These are phyloP conservation scores for Microthyrium microscopicum DNA, from an alignment of 2,329 filamentous ascomycete genomes.

Conservation along the genomic window DNA sequence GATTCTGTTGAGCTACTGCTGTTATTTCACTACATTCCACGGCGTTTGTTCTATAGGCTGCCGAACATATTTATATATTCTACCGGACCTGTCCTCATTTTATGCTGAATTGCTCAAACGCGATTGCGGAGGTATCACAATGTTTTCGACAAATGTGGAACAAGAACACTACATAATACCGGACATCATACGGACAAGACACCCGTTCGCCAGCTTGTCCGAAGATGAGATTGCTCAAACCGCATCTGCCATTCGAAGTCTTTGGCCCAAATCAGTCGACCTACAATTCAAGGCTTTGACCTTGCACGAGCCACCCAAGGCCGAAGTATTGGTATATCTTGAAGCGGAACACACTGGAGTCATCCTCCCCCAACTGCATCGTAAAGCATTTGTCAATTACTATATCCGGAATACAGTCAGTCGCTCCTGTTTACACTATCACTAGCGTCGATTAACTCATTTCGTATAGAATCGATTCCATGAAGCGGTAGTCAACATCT, in stretches of 20 bases:
- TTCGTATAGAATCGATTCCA: slow-evolving; percentile 40
- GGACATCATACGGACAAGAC: no score
- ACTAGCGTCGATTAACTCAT: neutral
- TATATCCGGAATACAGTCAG: slow-evolving; percentile 43
- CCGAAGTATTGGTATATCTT: slow-evolving; percentile 40
- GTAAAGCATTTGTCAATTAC: slow-evolving; percentile 40
- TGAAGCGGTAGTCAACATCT: slow-evolving; percentile 41
- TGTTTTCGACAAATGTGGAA: no score
- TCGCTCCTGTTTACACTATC: slow-evolving; percentile 13
- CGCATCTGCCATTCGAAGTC: slow-evolving; percentile 30
- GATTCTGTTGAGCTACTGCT: no score
- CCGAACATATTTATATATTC: no score
- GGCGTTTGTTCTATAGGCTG: no score
- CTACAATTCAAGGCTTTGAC: slow-evolving; percentile 53
- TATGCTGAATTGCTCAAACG: no score
- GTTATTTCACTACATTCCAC: no score
- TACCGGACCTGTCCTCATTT: no score
- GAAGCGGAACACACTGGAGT: slow-evolving; percentile 42
- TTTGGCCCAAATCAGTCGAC: slow-evolving; percentile 38
- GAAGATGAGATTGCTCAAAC: slow-evolving; percentile 39
- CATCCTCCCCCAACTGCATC: slow-evolving; percentile 33
- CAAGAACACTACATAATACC: no score
- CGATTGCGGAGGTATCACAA: no score
- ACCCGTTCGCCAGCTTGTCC: slow-evolving; percentile 44
- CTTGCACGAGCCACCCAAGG: slow-evolving; percentile 47